Percentiles rank a stretch among this genome's conserved stretches.
Conservation (phyloP, 1,284 basidiomycete genomes). For the Fomitiporia mediterranea region DNA sequence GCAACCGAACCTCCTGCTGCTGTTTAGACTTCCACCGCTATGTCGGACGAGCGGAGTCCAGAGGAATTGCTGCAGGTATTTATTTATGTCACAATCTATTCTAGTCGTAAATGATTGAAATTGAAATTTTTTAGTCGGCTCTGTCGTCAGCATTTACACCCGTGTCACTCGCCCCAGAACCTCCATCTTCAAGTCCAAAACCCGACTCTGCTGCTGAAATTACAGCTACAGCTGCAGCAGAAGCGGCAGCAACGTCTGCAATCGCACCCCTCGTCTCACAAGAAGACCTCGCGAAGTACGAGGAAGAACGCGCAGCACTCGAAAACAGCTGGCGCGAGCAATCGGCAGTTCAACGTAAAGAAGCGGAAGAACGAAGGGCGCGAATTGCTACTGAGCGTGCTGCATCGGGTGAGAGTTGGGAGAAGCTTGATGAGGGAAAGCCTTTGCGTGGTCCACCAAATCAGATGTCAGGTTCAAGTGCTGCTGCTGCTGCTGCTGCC, state of each 20-base stretch:
- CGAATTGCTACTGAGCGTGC: slow-evolving; percentile 52
- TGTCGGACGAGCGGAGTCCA: not conserved
- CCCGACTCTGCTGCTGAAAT: not conserved
- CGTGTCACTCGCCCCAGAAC: slow-evolving; percentile 1
- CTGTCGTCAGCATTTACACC: slow-evolving; percentile 18
- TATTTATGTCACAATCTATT: not conserved
- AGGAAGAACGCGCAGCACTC: slow-evolving; percentile 64
- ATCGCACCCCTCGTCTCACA: not conserved
- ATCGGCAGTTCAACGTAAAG: slow-evolving; percentile 67
- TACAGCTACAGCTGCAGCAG: not conserved
- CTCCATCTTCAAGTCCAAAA: not conserved
- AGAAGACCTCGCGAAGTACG: slow-evolving; percentile 40
- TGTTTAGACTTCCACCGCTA: not conserved
- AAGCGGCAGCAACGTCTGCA: not conserved
- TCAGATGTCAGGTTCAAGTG: slow-evolving; percentile 18
- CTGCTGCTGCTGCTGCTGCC: not conserved
- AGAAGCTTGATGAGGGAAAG: slow-evolving; percentile 24
- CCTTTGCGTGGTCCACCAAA: slow-evolving; percentile 22
- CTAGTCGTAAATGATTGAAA: not conserved
- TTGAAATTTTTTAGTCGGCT: slow-evolving; percentile 7
- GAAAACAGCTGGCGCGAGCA: slow-evolving; percentile 69
- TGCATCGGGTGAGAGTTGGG: slow-evolving; percentile 36
- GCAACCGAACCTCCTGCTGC: no score
- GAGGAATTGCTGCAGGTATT: not conserved
- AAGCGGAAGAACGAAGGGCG: slow-evolving; percentile 69